Conservation (phyloP, 2,329 filamentous ascomycete genomes). For the Chaetoscypha palmicola region DNA sequence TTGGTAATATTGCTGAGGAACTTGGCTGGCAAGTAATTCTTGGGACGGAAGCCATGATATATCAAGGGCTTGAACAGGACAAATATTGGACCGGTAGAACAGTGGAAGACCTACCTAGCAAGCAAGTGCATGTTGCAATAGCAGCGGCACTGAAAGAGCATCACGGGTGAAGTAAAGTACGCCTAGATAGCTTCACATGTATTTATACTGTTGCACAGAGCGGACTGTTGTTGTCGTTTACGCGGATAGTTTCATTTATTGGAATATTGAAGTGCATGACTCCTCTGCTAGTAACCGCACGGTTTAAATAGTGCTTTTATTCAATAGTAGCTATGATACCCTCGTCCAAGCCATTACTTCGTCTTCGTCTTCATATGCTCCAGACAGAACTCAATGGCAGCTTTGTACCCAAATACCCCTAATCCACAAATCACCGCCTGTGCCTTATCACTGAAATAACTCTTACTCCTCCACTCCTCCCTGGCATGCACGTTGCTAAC, state of each 20-base stretch:
- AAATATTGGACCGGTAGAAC: conserved; percentile 18
- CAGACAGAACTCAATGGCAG: conserved; percentile 47
- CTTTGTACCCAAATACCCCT: conserved; percentile 54
- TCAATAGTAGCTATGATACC: no score
- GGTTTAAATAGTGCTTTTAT: no score
- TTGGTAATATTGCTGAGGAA: conserved; percentile 13
- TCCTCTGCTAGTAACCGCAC: no score
- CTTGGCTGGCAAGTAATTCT: conserved; percentile 20
- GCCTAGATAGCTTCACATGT: no score
- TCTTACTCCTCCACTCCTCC: conserved; percentile 62
- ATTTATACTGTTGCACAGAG: no score
- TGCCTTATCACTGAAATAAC: conserved; percentile 70
- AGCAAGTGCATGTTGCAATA: conserved; percentile 19
- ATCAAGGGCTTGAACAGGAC: conserved; percentile 22
- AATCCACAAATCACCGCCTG: conserved; percentile 66
- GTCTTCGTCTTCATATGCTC: conserved; percentile 40
- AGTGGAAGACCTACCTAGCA: conserved; percentile 14
- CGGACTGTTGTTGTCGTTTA: no score
- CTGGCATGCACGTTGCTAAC: conserved; percentile 67
- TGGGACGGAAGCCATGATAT: conserved; percentile 26
- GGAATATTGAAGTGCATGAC: no score
- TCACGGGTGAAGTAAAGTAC: conserved; percentile 2
- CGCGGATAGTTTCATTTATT: no score
- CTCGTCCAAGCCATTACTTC: no score
- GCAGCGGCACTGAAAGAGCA: conserved; percentile 14